Evolutionary conservation across 2,329 filamentous ascomycete species (phyloP), one percentile per base, ranked within the genome.

Genomic region (Fusarium temperatum): DNA sequence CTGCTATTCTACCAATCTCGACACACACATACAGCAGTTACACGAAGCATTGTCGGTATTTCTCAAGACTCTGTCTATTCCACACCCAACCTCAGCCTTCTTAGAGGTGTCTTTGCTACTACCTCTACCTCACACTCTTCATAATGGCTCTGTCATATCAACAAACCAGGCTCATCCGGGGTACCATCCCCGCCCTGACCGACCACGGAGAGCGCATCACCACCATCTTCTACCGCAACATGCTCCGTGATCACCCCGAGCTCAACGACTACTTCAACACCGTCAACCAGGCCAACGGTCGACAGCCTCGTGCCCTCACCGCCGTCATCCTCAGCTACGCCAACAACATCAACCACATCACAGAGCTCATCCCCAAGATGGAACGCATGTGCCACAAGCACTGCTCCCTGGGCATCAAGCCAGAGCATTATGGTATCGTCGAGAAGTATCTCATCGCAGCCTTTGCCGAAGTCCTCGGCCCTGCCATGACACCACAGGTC

Each of bases 401-500:
- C 80, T 92, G 89, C 67, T 92, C 90, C 2, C 85, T 95, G 4
- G 89, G 89, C 76, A 90, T 95, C 78, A 85, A 84, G 63, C 88
- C 92, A 0, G 90, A 92, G 44, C 90, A 94, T 71, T 95, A 94
- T 81, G 85, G 87, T 39, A 88, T 94, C 48, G 92, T 95, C 7
- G 92, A 90, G 63, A 89, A 89, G 77, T 90, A 92, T 78, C 86
- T 95, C 18, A 85, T 95, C 48, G 85, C 87, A 32, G 90, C 92
- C 4, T 93, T 95, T 82, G 87, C 85, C 30, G 85, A 89, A 48
- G 89, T 94, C 0, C 87, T 95, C 3, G 92, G 92, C 8, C 86
- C 87, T 2, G 74, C 88, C 28, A 89, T 92, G 83, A 94, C 92
- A 2, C 84, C 87, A 0, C 88, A 91, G 26, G 87, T 93, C 36